Conservation (phyloP, 768 basidiomycete species). For the Lyophyllum decastes region DNA sequence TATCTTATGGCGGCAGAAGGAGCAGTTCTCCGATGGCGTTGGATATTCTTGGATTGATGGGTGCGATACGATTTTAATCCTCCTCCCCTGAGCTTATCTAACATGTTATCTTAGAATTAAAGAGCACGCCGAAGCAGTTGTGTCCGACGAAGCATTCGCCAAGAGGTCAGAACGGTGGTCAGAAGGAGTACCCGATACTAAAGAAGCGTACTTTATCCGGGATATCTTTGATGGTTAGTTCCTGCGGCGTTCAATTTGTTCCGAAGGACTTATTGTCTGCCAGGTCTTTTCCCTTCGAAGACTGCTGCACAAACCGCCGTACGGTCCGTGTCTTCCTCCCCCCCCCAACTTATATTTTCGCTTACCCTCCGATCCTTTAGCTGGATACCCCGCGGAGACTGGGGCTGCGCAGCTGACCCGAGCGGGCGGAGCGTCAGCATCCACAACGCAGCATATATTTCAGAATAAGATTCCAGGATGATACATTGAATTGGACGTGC, state of each 20-base stretch:
- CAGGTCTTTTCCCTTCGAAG: slow-evolving; percentile 81
- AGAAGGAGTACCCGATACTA: slow-evolving; percentile 86
- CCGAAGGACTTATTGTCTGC: slow-evolving; percentile 12
- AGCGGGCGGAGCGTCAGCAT: slow-evolving; percentile 95
- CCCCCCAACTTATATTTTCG: background rate
- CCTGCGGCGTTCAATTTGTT: background rate
- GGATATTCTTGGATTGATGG: slow-evolving; percentile 99
- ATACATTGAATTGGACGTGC: slow-evolving; percentile 24
- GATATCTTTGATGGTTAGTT: slow-evolving; percentile 83
- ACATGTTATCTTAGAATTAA: slow-evolving; percentile 66
- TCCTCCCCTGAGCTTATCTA: background rate
- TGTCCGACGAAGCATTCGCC: slow-evolving; percentile 83
- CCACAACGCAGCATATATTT: slow-evolving; percentile 87
- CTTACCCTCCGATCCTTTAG: slow-evolving; percentile 35
- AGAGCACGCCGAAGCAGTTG: slow-evolving; percentile 70
- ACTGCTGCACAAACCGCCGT: slow-evolving; percentile 91
- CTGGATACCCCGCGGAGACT: slow-evolving; percentile 95
- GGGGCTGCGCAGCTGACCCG: slow-evolving; percentile 95
- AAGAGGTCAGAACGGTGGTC: slow-evolving; percentile 76
- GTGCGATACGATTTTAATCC: slow-evolving; percentile 37
- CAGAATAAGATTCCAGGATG: slow-evolving; percentile 28
- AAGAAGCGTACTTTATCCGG: slow-evolving; percentile 93
- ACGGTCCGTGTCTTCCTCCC: slow-evolving; percentile 50
- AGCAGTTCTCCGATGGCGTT: slow-evolving; percentile 98
- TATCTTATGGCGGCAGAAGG: slow-evolving; percentile 98